Evolutionary conservation across 2,329 filamentous ascomycete genomes (phyloP).

Genomic region (Aspergillus melleus): DNA sequence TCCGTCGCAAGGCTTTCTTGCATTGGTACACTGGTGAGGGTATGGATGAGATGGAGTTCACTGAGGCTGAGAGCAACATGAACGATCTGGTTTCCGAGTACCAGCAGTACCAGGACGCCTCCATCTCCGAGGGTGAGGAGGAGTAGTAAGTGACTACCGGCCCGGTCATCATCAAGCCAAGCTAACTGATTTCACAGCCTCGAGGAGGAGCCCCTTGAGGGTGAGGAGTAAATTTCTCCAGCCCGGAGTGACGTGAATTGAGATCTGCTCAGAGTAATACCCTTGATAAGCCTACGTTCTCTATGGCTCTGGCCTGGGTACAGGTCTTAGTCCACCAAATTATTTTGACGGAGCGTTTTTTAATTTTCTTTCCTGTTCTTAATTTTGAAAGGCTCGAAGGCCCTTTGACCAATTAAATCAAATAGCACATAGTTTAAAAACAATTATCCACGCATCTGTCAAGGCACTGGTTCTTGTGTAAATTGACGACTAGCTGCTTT

Average conservation of each 20-base stretch:
- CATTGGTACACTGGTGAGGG: constrained; percentile 99
- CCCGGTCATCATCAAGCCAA: background rate
- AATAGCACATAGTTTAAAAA: constrained; percentile 38
- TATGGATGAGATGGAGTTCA: constrained; percentile 99
- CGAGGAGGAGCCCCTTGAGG: constrained; percentile 74
- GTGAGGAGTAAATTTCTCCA: constrained; percentile 62
- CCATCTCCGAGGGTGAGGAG: constrained; percentile 95
- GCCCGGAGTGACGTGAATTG: constrained; percentile 21
- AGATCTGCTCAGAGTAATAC: constrained; percentile 40
- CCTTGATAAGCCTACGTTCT: constrained; percentile 37
- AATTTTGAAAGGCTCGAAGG: constrained; percentile 29
- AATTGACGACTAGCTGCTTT: background rate
- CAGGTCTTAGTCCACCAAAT: constrained; percentile 26
- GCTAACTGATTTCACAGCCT: constrained; percentile 46
- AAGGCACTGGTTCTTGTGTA: background rate
- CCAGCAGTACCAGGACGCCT: constrained; percentile 99
- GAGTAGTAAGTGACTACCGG: constrained; percentile 61
- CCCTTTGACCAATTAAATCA: constrained; percentile 17
- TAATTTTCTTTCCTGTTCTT: constrained; percentile 36
- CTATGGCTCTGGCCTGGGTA: constrained; percentile 26
- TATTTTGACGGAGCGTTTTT: constrained; percentile 41
- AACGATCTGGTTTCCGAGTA: constrained; percentile 99
- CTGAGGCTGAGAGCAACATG: constrained; percentile 99
- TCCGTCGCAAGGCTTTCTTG: constrained; percentile 99
- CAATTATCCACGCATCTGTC: background rate